A percentile compares a stretch with the other conserved stretches of the same genome.
Conservation (phyloP, 2,329 filamentous ascomycete genomes). For the Arthrobotrys iridis region DNA sequence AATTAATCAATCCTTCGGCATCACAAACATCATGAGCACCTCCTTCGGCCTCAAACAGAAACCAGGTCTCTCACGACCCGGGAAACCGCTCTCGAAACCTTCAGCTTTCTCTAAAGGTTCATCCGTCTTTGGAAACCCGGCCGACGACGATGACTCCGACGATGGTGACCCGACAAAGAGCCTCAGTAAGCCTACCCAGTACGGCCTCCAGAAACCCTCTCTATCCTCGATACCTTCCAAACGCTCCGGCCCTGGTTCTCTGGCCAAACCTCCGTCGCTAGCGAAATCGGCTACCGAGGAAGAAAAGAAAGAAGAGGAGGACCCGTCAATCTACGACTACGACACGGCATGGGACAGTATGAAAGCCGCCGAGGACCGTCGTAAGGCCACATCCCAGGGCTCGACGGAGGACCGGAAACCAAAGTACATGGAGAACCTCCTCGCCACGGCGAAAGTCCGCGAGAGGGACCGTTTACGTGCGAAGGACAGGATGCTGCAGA, state of each 20-base stretch:
- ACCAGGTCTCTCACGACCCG: constrained; percentile 64
- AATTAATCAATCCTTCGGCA: constrained; percentile 48
- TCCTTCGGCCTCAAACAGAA: constrained; percentile 66
- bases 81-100: constrained; percentile 70
- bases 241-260: constrained; percentile 60
- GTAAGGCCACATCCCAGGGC: constrained; percentile 67
- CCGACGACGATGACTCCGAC: constrained; percentile 64
- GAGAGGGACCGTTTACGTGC: constrained; percentile 82
- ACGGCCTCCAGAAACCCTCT: constrained; percentile 60
- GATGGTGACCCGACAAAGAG: constrained; percentile 62
- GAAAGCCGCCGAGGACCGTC: constrained; percentile 68
- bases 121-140: constrained; percentile 64
- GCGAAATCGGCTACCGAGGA: constrained; percentile 69
- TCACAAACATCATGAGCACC: constrained; percentile 71
- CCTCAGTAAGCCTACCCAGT: constrained; percentile 59
- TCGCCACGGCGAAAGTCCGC: constrained; percentile 77
- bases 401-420: constrained; percentile 72
- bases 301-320: constrained; percentile 71
- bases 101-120: constrained; percentile 61
- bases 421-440: constrained; percentile 80
- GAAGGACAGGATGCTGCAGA: constrained; percentile 80
- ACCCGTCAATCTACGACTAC: constrained; percentile 84
- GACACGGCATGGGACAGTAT: constrained; percentile 82
- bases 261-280: constrained; percentile 61
- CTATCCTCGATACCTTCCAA: constrained; percentile 56